These are phyloP conservation scores for Ormosia semicastrata DNA, from an alignment of 306 rosid species.

Conservation along the genomic window DNA sequence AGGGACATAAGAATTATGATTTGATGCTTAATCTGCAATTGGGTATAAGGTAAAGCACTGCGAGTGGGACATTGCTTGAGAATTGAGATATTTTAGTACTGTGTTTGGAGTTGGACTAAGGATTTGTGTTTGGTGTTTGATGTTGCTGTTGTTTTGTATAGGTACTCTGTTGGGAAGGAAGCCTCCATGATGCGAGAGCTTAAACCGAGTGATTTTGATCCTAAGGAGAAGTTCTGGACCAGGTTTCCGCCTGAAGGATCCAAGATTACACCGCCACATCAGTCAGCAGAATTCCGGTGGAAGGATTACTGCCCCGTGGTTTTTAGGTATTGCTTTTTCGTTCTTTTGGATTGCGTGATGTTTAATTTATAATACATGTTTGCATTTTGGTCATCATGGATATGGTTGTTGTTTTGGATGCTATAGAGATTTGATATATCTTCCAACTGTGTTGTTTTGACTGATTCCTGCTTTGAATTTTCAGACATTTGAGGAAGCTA, in stretches of 20 bases:
- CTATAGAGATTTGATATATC: background rate
- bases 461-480: conserved; percentile 21
- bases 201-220: conserved; percentile 44
- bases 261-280: conserved; percentile 51
- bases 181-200: conserved; percentile 54
- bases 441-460: conserved; percentile 7
- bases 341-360: background rate
- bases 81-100: background rate
- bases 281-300: conserved; percentile 46
- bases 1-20: conserved; percentile 94
- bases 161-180: conserved; percentile 64
- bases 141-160: conserved; percentile 14
- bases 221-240: conserved; percentile 54
- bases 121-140: background rate
- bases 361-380: background rate
- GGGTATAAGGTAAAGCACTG: conserved; percentile 72
- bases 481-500: conserved; percentile 72
- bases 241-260: conserved; percentile 55
- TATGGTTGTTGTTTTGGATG: conserved; percentile 2
- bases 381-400: background rate
- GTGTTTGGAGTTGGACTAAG: background rate
- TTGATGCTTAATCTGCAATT: conserved; percentile 94
- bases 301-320: conserved; percentile 55
- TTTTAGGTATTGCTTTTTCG: conserved; percentile 30
- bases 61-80: background rate